Base-by-base conservation (phyloP, 2,329 filamentous ascomycete species). In the Penicillium sp. region DNA sequence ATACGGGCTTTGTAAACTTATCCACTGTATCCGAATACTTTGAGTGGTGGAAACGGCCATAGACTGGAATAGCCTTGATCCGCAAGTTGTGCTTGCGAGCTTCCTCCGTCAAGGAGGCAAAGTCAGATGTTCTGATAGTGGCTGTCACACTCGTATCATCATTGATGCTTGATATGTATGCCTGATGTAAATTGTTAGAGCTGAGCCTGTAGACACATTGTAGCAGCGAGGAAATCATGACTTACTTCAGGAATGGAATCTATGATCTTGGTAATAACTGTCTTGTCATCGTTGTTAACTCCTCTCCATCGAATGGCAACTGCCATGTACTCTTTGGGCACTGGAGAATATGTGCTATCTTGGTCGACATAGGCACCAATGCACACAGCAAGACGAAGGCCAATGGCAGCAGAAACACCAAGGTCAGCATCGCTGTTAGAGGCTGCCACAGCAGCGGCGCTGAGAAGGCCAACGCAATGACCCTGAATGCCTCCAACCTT, bases 391-490 rank as follows among this genome's bases (percentile, higher is more conserved):
- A 80, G 56, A 0, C 74, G 67, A 3, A 79, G 33, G 0, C 75
- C 75, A 0, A 62, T 66, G 2, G 72, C 68, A 0, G 69, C 72
- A 58, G 74, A 66, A 3, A 62, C 53, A 21, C 65, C 48, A 14
- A 79, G 62, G 1, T 75, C 62, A 0, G 56, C 46, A 2, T 56
- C 48, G 26, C 61, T 68, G 1, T 30, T 3, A 7, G 71, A 63
- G 58, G 67, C 64, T 0, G 74, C 63, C 1, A 76, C 69, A 0
- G 73, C 72, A 14, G 71, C 56, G 11, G 77, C 71, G 42, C 60
- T 67, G 12, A 79, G 51, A 1, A 77, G 52, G 0, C 76, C 76
- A 0, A 68, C 69, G 38, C 77, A 79, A 53, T 77, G 71, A 0
- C 77, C 76, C 0, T 70, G 51, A 1, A 65, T 63, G 38, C 61